Evolutionary conservation across 352 stramenopile species (phyloP).

Genomic region (Pythium phragmiticola): DNA sequence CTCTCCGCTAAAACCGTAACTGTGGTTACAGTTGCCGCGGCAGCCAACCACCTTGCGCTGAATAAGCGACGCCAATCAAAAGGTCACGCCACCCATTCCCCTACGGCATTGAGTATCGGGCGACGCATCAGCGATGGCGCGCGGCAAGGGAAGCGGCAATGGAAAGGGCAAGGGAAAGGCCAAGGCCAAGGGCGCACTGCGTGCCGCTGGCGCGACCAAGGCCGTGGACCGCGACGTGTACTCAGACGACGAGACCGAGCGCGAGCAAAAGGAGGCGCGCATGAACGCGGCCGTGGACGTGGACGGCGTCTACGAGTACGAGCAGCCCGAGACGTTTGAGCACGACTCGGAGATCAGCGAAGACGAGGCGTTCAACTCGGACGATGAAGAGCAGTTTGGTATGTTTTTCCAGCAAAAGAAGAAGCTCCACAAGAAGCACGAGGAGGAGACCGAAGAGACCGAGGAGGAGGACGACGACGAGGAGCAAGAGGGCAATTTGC

Average conservation of each 20-base stretch:
- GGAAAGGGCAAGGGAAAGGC: conserved; percentile 12
- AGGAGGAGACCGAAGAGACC: conserved; percentile 30
- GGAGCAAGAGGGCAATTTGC: conserved; percentile 58
- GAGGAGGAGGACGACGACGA: conserved; percentile 48
- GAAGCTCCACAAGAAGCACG: conserved; percentile 5
- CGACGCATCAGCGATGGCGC: conserved; percentile 8
- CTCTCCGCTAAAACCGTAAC: conserved; percentile 5
- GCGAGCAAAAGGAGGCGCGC: conserved; percentile 61
- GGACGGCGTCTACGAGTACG: conserved; percentile 81
- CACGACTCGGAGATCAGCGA: conserved; percentile 94
- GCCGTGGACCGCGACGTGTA: conserved; percentile 61
- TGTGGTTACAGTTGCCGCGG: not conserved
- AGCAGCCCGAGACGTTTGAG: conserved; percentile 70
- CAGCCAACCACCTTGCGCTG: conserved; percentile 1
- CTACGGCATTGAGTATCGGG: not conserved
- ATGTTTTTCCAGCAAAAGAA: conserved; percentile 67
- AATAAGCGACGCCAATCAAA: conserved; percentile 25
- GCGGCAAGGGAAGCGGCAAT: conserved; percentile 25
- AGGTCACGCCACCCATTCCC: conserved; percentile 13
- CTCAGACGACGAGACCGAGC: conserved; percentile 61
- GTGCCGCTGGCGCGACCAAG: conserved; percentile 20
- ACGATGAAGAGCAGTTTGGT: conserved; percentile 90
- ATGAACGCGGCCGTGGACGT: conserved; percentile 75
- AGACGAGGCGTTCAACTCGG: conserved; percentile 93
- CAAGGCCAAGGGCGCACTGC: conserved; percentile 18